These are phyloP conservation scores for Lumnitzera racemosa DNA, from an alignment of 345 rosid genomes.

Conservation along the genomic window DNA sequence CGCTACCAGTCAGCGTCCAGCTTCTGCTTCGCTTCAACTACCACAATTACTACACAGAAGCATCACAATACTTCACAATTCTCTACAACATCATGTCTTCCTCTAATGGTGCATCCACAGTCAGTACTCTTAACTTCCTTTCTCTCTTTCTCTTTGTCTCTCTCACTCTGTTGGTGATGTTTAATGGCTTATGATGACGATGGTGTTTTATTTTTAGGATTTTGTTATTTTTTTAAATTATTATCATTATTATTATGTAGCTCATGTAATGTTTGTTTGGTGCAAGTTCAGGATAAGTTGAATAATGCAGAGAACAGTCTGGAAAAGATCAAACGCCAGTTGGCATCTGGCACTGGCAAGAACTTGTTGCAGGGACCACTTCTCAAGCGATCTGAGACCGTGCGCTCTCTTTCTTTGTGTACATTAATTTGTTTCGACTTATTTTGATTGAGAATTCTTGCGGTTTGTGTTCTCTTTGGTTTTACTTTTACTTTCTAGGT, in stretches of 20 bases:
- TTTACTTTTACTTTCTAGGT: not conserved
- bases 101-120: constrained; percentile 76
- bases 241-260: not conserved
- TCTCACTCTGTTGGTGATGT: not conserved
- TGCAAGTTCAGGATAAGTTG: no score
- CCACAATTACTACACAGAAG: no score
- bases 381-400: constrained; percentile 94
- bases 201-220: not conserved
- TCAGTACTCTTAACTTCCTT: constrained; percentile 10
- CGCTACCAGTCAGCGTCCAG: no score
- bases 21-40: no score
- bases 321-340: constrained; percentile 91
- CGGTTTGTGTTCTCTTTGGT: not conserved
- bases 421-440: not conserved
- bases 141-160: constrained; percentile 6
- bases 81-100: constrained; percentile 46
- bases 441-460: not conserved
- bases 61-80: not conserved
- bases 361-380: constrained; percentile 92
- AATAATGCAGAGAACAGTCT: constrained; percentile 60
- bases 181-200: not conserved
- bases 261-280: not conserved
- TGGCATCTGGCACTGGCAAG: constrained; percentile 83
- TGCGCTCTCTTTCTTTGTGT: constrained; percentile 14
- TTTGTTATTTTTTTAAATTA: not conserved